Percentiles rank a stretch among this genome's conserved stretches.
These are phyloP conservation scores for Microbotryum intermedium DNA, from an alignment of 1,284 basidiomycete species.

Conservation along the genomic window DNA sequence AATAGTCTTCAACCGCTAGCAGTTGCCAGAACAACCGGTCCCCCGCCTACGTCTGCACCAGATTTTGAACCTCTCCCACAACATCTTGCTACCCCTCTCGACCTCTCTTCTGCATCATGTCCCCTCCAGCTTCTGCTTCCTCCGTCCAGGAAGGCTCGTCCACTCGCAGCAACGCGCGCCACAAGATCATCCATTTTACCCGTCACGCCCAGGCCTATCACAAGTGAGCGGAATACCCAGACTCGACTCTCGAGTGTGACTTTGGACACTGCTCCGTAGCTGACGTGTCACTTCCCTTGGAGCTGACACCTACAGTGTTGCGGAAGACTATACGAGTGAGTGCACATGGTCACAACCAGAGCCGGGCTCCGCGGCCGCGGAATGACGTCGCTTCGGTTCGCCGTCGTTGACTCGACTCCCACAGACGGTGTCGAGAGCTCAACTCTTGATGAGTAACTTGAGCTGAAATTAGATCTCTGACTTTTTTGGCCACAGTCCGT, in stretches of 20 bases:
- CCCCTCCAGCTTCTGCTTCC: no score
- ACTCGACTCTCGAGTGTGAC: not conserved
- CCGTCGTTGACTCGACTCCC: no score
- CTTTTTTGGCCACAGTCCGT: slow-evolving; percentile 28
- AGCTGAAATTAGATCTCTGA: no score
- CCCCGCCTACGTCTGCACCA: no score
- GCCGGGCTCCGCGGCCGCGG: not conserved
- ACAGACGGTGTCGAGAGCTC: not conserved
- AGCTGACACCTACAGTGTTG: slow-evolving; percentile 32
- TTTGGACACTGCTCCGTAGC: not conserved
- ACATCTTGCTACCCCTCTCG: no score
- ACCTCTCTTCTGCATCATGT: no score
- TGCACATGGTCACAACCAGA: not conserved
- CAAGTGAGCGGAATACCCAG: slow-evolving; percentile 35
- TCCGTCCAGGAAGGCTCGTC: no score
- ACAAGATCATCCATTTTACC: slow-evolving; percentile 38
- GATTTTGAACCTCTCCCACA: no score
- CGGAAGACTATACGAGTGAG: slow-evolving; percentile 39
- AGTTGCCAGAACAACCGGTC: no score
- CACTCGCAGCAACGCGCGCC: no score
- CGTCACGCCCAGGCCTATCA: slow-evolving; percentile 42
- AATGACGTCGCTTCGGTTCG: not conserved
- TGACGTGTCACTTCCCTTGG: not conserved
- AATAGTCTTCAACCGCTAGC: no score
- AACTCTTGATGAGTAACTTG: no score